Base-by-base conservation (phyloP, 805 yeast genomes). In the Starmera caribaea region DNA sequence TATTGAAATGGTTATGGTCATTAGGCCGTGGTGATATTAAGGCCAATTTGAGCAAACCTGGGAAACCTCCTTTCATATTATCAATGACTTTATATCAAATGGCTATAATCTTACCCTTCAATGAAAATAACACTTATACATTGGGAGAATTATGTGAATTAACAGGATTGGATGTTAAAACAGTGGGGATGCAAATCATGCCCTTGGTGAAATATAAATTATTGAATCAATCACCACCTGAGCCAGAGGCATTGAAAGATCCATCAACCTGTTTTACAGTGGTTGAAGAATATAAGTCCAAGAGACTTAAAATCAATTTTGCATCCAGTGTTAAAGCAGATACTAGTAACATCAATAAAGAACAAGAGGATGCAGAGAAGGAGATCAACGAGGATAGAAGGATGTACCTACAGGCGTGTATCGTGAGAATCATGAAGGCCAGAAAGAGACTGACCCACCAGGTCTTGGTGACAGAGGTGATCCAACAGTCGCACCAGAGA, bases 381-480 rank as follows among this genome's bases (percentile, higher is more conserved):
- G 95, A 88, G 54, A 77, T 90, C 37, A 87, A 81, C 51, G 92
- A 87, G 53, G 88, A 88, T 44, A 75, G 96, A 56, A 82, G 81
- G 62, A 78, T 83, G 55, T 81, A 80, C 63, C 68, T 92, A 51
- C 85, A 87, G 55, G 96, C 97, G 2, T 85, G 95, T 54, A 87
- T 92, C 62, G 97, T 90, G 32, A 74, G 98, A 53, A 85, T 90
- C 55, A 92, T 90, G 97, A 90, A 90, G 66, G 89, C 96, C 1
- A 74, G 96, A 55, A 84, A 88, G 59, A 71, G 69, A 34, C 67
- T 86, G 51, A 76, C 76, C 47, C 97, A 89, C 57, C 82, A 80
- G 37, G 80, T 79, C 40, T 71, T 90, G 52, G 79, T 88, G 33
- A 85, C 82, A 50, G 97, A 90, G 59, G 90, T 89, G 33, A 79